A percentile compares a stretch with the other conserved stretches of the same genome.
Conservation (phyloP, 768 basidiomycete genomes). For the Leccinum aurantiacum region DNA sequence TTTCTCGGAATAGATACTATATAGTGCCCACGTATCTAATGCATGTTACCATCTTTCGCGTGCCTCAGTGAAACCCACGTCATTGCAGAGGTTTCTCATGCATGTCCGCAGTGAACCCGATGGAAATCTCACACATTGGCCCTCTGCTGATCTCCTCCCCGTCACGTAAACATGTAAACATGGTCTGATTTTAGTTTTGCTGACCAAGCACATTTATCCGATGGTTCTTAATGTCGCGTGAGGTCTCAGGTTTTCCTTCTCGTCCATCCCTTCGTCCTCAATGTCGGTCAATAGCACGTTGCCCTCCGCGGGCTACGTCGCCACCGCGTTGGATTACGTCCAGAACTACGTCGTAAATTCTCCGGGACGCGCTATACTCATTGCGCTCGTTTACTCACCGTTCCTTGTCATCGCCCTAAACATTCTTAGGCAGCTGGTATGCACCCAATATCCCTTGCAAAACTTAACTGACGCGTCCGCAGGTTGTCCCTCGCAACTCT, state of each 20-base stretch:
- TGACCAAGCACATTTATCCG: slow-evolving; percentile 25
- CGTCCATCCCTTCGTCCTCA: slow-evolving; percentile 5
- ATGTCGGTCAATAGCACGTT: slow-evolving; percentile 29
- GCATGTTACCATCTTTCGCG: not conserved
- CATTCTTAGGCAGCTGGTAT: slow-evolving; percentile 74
- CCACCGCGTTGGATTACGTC: slow-evolving; percentile 15
- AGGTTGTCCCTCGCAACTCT: slow-evolving; percentile 69
- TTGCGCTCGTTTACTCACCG: slow-evolving; percentile 62
- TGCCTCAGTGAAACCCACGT: not conserved
- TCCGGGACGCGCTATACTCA: slow-evolving; percentile 34
- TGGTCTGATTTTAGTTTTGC: slow-evolving; percentile 23
- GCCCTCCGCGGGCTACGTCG: slow-evolving; percentile 27
- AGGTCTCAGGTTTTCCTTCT: not conserved
- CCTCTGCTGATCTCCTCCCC: not conserved
- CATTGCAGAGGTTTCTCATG: not conserved
- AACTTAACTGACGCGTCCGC: slow-evolving; percentile 6
- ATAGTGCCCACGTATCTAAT: not conserved
- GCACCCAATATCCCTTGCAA: slow-evolving; percentile 19
- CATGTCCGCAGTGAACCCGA: too few relatives aligned
- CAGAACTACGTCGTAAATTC: slow-evolving; percentile 24
- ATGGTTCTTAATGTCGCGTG: not conserved
- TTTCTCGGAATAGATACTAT: not conserved
- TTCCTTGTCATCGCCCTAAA: slow-evolving; percentile 70
- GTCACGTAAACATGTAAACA: not conserved
- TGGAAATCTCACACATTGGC: not conserved